Percentiles rank a stretch among this genome's conserved stretches.
Evolutionary conservation across 257 asterid species (phyloP).

Genomic region (Solanum bukasovii): DNA sequence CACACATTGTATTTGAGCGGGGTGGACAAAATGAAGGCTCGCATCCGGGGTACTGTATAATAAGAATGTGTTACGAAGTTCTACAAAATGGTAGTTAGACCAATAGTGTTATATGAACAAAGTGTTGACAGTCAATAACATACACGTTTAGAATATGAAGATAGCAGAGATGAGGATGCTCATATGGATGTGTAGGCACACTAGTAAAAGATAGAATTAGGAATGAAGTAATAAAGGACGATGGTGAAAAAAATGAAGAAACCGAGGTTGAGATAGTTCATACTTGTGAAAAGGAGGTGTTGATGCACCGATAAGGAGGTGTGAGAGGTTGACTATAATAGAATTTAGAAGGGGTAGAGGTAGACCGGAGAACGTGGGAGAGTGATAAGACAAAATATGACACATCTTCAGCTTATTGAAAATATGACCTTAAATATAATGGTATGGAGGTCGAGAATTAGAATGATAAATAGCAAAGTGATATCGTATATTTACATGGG

Average conservation of each 20-base stretch:
- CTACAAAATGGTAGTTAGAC: neutral
- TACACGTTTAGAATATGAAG: neutral
- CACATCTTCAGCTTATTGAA: neutral
- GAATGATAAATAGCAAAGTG: neutral
- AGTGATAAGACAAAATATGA: neutral
- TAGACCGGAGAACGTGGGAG: neutral
- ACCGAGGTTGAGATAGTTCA: neutral
- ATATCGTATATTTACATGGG: neutral
- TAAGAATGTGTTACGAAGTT: neutral
- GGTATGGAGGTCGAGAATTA: neutral
- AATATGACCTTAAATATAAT: neutral
- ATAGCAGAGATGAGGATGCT: neutral
- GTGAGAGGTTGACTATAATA: neutral
- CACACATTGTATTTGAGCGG: neutral
- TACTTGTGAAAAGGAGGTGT: neutral
- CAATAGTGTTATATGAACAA: neutral
- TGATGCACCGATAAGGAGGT: neutral
- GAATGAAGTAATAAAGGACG: neutral
- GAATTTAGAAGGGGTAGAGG: neutral
- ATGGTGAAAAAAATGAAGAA: neutral
- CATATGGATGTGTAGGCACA: neutral
- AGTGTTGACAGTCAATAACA: neutral
- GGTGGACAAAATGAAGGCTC: neutral
- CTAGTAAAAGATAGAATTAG: neutral
- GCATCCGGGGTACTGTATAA: accelerated